Base-by-base conservation (phyloP, 2,329 filamentous ascomycete species). In the Clonostachys rosea region DNA sequence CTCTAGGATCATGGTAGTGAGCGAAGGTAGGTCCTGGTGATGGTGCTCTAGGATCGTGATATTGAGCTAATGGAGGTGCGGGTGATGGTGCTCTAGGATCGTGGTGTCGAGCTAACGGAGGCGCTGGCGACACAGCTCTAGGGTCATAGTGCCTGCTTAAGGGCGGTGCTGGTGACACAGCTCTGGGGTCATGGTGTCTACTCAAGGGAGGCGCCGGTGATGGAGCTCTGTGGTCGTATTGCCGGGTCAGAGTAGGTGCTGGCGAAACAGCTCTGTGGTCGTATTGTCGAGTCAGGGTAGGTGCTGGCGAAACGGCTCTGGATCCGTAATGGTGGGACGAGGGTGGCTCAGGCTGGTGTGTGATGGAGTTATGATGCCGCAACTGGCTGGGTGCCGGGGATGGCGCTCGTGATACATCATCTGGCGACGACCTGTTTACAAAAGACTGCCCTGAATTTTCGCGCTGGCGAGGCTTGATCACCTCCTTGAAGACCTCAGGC, bases 401-500 rank as follows among this genome's bases (percentile, higher is more conserved):
- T 49, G 51, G 54, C 4, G 50, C 49, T 46, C 52, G 59, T 54
- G 52, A 55, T 49, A 49, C 44, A 17, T 56, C 53, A 24, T 58
- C 54, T 35, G 52, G 55, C 10, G 44, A 50, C 40, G 54, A 59
- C 11, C 50, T 55, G 8, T 30, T 30, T 6, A 54, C 54, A 42
- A 65, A 62, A 7, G 72, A 74, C 34, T 59, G 67, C 14, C 58
- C 54, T 11, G 71, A 77, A 47, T 71, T 63, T 47, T 75, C 70
- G 49, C 61, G 55, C 42, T 48, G 66, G 61, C 17, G 68, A 12
- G 59, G 54, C 13, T 60, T 60, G 4, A 70, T 62, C 8, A 67
- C 62, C 20, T 79, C 70, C 51, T 70, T 68, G 62, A 76, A 79
- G n/a, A 74, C 71, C 53, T 79, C 78, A 20, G 79, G 78, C 49